Base-by-base conservation (phyloP, 495 filamentous ascomycete genomes). In the Xylaria acuta region DNA sequence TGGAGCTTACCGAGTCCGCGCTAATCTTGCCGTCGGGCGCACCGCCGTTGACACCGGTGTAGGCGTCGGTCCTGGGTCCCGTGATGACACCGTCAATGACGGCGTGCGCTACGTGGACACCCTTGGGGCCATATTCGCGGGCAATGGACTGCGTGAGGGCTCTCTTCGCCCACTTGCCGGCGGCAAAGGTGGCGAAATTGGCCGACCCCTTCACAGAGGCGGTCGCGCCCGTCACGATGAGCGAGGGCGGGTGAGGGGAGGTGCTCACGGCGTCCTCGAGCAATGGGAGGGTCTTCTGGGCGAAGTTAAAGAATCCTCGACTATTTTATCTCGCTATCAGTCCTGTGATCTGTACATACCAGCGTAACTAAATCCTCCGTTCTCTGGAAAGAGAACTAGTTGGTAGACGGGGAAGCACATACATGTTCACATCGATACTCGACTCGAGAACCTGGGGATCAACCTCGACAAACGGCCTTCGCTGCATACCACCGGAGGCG, bases 31-130 rank as follows among this genome's bases (percentile, higher is more conserved):
- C 91, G 81, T 94, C 93, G 1, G 84, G 79, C n/a, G 78, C 81
- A 1, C 82, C 84, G 8, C 75, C 80, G 70, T 92, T 90, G 66
- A 89, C 86, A 27, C 12, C 4, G 5, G 80, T 75, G 74, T 79
- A 92, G 1, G 80, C 86, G 78, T 91, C 91, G 27, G 89, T 92
- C 70, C 89, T 79, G 5, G 92, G 92, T 49, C 91, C 93, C 81
- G 95, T 92, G 83, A 97, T 97, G 25, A 94, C 88, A 2, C 93
- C 94, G 78, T 97, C 94, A 67, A 97, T 90, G 72, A 97, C 87
- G 5, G 90, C 89, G 82, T 97, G 94, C 12, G 90, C 87, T 3
- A 97, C 91, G 82, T 97, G 94, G 14, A 97, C 88, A 1, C 94
- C 94, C 79, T 94, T 86, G 0, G 94, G 94, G 0, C 92, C 93